Evolutionary conservation across 1,139 yeast species (phyloP), one percentile per base, ranked within the genome.

Genomic region (Taphrina populina): DNA sequence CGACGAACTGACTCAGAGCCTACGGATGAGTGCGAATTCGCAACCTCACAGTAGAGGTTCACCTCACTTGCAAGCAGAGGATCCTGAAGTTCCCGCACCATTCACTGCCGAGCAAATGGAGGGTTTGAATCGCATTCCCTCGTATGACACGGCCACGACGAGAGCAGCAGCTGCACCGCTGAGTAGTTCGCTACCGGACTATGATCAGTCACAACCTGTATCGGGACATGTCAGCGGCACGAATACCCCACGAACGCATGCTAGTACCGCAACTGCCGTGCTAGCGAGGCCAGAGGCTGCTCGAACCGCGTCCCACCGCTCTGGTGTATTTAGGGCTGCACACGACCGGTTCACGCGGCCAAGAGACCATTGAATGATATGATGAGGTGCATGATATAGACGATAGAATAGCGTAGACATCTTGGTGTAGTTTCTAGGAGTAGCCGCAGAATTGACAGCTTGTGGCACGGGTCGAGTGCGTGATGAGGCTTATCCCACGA

Each of bases 281-380:
- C 52, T 49, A 3, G 33, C 54, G 39, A 29, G 54, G 10, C 54
- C 54, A 6, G 44, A 37, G 36, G 54, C 54, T 6, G 54, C 54
- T 8, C 20, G 54, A 21, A 40, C 44, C n/a, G 54, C 54, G 11
- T 29, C 44, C 5, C 54, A 49, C 21, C 32, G 54, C 17, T 30
- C 54, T n/a, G 54, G 54, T 4, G 36, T 49, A 5, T 26, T 49
- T 5, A 27, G 54, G 17, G 54, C 54, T 8, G 44, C 54, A 4
- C 54, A 49, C 21, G 54, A 49, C 23, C 54, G 54, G 10, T 35
- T 49, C 26, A 41, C 54, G 36, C 43, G 54, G 17, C 33, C 54
- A 24, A 24, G 54, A 11, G 54, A 49, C 19, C 54, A 49, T 20
- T 49, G 29, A 29, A n/a, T n/a, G 15, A 27, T 27, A 11, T 27